Evolutionary conservation across 192 early-diverging fungal species (phyloP).

Genomic region (Geosiphon pyriformis): DNA sequence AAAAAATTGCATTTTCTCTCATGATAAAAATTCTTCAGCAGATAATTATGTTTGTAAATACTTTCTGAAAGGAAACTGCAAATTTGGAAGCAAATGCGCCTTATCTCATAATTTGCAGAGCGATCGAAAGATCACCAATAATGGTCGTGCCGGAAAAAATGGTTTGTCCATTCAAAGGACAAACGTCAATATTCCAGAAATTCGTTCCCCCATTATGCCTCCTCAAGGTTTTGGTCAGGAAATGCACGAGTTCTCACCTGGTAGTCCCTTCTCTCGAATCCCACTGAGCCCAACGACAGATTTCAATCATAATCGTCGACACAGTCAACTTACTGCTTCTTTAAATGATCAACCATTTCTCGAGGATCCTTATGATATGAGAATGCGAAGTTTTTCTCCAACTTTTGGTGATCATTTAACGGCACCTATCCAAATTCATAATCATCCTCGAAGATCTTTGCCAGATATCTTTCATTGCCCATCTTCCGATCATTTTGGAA

Average conservation of each 20-base stretch:
- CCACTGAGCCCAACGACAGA: slow-evolving; percentile 14
- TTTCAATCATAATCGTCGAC: not conserved
- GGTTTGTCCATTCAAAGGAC: not conserved
- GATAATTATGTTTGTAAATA: slow-evolving; percentile 70
- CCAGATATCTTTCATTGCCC: slow-evolving; percentile 36
- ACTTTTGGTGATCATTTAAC: slow-evolving; percentile 31
- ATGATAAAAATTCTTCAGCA: slow-evolving; percentile 55
- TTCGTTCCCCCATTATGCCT: slow-evolving; percentile 20
- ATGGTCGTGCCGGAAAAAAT: not conserved
- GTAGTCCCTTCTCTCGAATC: slow-evolving; percentile 25
- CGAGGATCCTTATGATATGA: not conserved
- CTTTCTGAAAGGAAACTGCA: slow-evolving; percentile 74
- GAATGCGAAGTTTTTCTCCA: not conserved
- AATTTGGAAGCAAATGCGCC: slow-evolving; percentile 72
- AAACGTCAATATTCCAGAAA: slow-evolving; percentile 18
- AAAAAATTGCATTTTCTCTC: slow-evolving; percentile 68
- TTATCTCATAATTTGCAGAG: slow-evolving; percentile 42
- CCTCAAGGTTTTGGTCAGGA: slow-evolving; percentile 16
- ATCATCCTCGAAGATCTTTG: slow-evolving; percentile 31
- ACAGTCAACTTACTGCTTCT: slow-evolving; percentile 25
- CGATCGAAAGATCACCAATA: not conserved
- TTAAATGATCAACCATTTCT: slow-evolving; percentile 10
- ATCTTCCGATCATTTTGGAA: slow-evolving; percentile 20
- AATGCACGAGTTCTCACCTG: slow-evolving; percentile 13
- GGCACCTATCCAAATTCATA: slow-evolving; percentile 34